Evolutionary conservation across 768 basidiomycete species (phyloP), one percentile per base, ranked within the genome.

Genomic region (Termitomyces sp.): DNA sequence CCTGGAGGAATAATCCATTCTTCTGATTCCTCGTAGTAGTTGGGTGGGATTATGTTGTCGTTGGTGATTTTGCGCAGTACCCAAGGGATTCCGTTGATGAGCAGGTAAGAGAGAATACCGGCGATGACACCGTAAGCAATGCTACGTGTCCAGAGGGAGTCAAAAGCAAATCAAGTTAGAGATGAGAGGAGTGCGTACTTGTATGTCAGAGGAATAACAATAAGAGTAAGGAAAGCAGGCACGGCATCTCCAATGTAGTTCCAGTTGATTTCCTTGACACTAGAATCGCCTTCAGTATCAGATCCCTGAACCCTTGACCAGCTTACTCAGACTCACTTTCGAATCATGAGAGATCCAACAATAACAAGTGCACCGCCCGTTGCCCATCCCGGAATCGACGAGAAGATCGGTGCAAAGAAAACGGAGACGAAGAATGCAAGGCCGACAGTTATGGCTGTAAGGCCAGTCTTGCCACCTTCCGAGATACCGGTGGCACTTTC

Each of bases 121-220:
- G 89, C 86, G 64, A 95, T 93, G 71, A 94, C 88, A 65, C 92
- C 92, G 69, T 94, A 93, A 45, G 92, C 91, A 69, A 94, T 93
- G 79, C 89, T 92, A 42, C n/a, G n/a, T 17, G 62, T 29, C 14
- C 32, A 56, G 29, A 51, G 47, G 32, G 32, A 32, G 45, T 59
- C 38, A 59, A 47, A 56, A 6, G 52, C 8, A n/a, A 50, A 4
- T 36, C 20, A 50, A 40, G 32, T 38, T 11, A 43, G 34, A 54
- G 7, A 48, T 9, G 17, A 38, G 9, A 46, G 56, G 50, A 25
- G 56, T 11, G 73, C 83, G 64, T 60, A 89, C 88, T 92, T 92
- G 81, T 85, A 89, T 14, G 88, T 84, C 20, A 91, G 73, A 10
- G 90, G 90, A 61, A 94, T 94, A 57, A 91, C 81, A 54, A 94